phyloP scores from a whole-genome alignment of 495 filamentous ascomycete species.

The Penicillium paxilli region DNA sequence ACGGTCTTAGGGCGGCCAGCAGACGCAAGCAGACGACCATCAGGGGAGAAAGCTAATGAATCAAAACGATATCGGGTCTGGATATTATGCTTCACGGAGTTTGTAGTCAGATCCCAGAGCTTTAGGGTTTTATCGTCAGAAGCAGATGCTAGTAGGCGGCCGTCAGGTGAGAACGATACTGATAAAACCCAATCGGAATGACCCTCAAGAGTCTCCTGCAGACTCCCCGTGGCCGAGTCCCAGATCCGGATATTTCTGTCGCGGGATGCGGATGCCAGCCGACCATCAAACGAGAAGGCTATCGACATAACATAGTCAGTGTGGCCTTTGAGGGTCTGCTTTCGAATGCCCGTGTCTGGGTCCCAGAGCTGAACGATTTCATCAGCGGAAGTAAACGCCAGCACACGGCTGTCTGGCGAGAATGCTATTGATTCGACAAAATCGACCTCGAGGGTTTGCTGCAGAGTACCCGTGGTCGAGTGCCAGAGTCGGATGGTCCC shows the following conservation, averaged over 20 bases:
- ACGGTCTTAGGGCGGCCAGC: neutral
- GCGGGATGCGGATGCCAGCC: constrained; percentile 16
- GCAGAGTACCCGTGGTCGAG: neutral
- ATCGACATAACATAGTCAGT: neutral
- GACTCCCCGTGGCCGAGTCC: constrained; percentile 14
- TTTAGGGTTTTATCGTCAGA: neutral
- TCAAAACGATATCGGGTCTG: neutral
- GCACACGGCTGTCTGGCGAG: constrained; percentile 27
- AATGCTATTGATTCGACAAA: constrained; percentile 22
- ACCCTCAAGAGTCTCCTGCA: constrained; percentile 12
- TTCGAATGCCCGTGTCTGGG: neutral
- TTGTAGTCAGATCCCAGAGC: neutral
- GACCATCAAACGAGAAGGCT: constrained; percentile 20
- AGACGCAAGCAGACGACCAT: neutral
- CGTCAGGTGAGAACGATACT: constrained; percentile 29
- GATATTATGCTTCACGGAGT: neutral
- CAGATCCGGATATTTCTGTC: constrained; percentile 25
- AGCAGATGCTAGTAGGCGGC: neutral
- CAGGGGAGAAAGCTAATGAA: neutral
- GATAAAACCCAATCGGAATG: constrained; percentile 16
- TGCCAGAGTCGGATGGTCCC: neutral
- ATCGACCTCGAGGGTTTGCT: neutral
- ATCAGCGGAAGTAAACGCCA: constrained; percentile 4
- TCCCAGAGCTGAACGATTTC: constrained; percentile 31
- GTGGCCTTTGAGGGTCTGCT: constrained; percentile 13